Conservation (phyloP, 2,329 filamentous ascomycete species). For the Emergomyces pasteurianus region DNA sequence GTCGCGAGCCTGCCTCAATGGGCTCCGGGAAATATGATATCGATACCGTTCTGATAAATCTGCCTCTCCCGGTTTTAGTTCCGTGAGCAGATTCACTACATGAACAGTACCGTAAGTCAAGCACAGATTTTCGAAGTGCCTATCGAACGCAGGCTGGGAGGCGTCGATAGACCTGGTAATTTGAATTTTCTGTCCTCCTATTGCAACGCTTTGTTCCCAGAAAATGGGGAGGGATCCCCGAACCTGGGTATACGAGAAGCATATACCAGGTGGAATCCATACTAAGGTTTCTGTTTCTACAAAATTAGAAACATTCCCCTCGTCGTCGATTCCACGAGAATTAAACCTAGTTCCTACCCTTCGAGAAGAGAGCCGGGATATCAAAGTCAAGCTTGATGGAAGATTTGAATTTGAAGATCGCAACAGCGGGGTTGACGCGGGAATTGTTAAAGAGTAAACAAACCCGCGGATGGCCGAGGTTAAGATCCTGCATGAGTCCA, state of each 20-base stretch:
- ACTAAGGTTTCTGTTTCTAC: slow-evolving; percentile 96
- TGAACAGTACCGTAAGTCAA: slow-evolving; percentile 81
- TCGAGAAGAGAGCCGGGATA: slow-evolving; percentile 80
- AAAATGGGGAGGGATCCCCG: slow-evolving; percentile 91
- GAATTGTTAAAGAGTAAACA: slow-evolving; percentile 74
- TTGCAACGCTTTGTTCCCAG: slow-evolving; percentile 85
- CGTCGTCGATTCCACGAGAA: slow-evolving; percentile 91
- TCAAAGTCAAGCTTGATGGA: slow-evolving; percentile 75
- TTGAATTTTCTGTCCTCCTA: slow-evolving; percentile 88
- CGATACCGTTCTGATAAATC: slow-evolving; percentile 73
- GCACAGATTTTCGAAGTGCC: slow-evolving; percentile 82
- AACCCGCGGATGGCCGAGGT: slow-evolving; percentile 93
- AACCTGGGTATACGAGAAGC: slow-evolving; percentile 89
- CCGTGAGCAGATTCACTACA: slow-evolving; percentile 87
- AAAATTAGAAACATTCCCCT: slow-evolving; percentile 95
- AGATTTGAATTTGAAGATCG: slow-evolving; percentile 54
- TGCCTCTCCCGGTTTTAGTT: slow-evolving; percentile 72
- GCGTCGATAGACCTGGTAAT: slow-evolving; percentile 81
- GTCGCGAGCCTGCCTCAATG: slow-evolving; percentile 48
- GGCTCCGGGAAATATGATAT: slow-evolving; percentile 61
- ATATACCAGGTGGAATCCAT: slow-evolving; percentile 63
- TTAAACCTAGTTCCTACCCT: slow-evolving; percentile 94
- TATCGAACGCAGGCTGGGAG: slow-evolving; percentile 88
- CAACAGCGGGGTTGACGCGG: slow-evolving; percentile 61
- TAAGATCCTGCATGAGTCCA: slow-evolving; percentile 79